A percentile compares a stretch with the other conserved stretches of the same genome.
phyloP scores from a whole-genome alignment of 2,329 filamentous ascomycete genomes.

The Colletotrichum australisinense region DNA sequence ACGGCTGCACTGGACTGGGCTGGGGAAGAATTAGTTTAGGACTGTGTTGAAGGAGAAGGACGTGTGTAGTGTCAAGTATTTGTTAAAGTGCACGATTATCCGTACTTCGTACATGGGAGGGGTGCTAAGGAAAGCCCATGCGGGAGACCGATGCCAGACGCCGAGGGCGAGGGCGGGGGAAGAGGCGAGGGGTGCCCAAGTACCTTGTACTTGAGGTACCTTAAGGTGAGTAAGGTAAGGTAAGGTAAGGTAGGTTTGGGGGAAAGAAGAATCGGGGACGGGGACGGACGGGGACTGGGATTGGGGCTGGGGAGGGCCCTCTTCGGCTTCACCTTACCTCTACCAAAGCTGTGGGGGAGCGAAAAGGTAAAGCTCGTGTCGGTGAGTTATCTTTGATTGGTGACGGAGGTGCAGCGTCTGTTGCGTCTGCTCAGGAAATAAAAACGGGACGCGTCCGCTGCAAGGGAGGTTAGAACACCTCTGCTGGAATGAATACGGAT shows the following conservation, averaged over 20 bases:
- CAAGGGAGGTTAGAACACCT: constrained; percentile 4
- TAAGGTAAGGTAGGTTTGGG: not conserved
- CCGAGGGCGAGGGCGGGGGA: constrained; percentile 6
- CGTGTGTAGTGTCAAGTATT: constrained; percentile 5
- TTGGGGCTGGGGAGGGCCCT: constrained; percentile 15
- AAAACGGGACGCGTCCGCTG: not conserved
- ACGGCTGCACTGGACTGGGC: constrained; percentile 25
- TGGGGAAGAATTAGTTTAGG: constrained; percentile 33
- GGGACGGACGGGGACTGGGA: not conserved
- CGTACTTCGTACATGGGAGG: not conserved
- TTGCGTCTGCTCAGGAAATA: not conserved
- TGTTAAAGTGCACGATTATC: constrained; percentile 1
- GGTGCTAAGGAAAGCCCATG: constrained; percentile 27
- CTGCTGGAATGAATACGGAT: not conserved
- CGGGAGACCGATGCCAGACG: constrained; percentile 23
- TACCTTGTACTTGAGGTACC: constrained; percentile 5
- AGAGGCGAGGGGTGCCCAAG: constrained; percentile 11
- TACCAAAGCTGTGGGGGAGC: not conserved
- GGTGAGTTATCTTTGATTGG: not conserved
- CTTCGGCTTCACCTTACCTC: not conserved
- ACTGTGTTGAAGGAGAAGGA: constrained; percentile 16
- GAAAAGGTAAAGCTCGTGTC: not conserved
- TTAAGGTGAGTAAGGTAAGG: too few species aligned
- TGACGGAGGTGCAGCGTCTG: not conserved
- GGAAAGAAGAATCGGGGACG: not conserved